A percentile compares a stretch with the other conserved stretches of the same genome.
These are phyloP conservation scores for sorghum (Sorghum bicolor) DNA, from an alignment of 176 grass and related monocot genomes.

Conservation along the genomic window DNA sequence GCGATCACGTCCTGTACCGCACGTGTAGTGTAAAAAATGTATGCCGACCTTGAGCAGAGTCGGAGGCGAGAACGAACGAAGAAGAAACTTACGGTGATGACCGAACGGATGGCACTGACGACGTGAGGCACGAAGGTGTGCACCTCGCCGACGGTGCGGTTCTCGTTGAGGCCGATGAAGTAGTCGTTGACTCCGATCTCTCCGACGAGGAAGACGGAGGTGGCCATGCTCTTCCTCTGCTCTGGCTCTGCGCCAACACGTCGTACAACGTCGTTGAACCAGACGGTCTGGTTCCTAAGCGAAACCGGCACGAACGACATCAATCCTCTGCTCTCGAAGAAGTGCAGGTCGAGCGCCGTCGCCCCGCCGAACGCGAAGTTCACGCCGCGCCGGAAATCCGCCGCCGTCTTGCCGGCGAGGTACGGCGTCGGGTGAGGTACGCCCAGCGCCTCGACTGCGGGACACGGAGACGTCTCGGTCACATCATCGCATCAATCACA, in stretches of 20 bases:
- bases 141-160: slow-evolving; percentile 29
- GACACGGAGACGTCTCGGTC: too few species aligned
- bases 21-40: too few species aligned
- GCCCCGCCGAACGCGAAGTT: slow-evolving; percentile 68
- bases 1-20: neutral
- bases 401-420: slow-evolving; percentile 44
- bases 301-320: slow-evolving; percentile 41
- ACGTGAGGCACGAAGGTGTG: slow-evolving; percentile 46
- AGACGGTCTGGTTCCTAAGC: slow-evolving; percentile 43
- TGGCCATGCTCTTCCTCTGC: neutral
- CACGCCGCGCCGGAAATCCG: slow-evolving; percentile 47
- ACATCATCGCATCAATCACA: neutral
- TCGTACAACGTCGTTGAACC: slow-evolving; percentile 44
- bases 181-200: slow-evolving; percentile 85
- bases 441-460: slow-evolving; percentile 42
- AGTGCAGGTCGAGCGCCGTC: slow-evolving; percentile 41
- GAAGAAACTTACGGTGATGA: slow-evolving; percentile 16
- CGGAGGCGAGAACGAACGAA: too few species aligned
- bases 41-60: neutral
- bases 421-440: slow-evolving; percentile 43
- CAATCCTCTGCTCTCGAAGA: slow-evolving; percentile 44
- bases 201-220: slow-evolving; percentile 38
- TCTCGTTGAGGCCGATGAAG: slow-evolving; percentile 36
- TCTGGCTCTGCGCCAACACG: slow-evolving; percentile 34
- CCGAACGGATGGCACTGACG: slow-evolving; percentile 37